Percentiles rank a stretch among this genome's conserved stretches.
Evolutionary conservation across 225 moss, liverwort and hornwort genomes (phyloP).

Genomic region (Ulota crispa): DNA sequence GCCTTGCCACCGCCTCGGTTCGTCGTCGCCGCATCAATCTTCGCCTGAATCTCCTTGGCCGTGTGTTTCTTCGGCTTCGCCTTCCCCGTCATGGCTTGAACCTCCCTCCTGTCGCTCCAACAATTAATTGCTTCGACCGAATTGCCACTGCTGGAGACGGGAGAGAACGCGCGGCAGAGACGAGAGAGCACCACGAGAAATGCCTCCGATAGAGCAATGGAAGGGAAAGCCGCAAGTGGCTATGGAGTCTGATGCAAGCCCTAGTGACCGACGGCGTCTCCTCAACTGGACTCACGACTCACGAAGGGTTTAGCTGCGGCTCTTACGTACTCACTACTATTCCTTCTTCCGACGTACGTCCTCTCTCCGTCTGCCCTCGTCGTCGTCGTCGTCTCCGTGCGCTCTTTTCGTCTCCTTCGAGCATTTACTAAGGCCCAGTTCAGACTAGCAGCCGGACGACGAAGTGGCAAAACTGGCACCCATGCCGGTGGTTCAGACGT

Average conservation of each 20-base stretch:
- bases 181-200: neutral
- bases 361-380: conserved; percentile 22
- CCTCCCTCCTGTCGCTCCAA: neutral
- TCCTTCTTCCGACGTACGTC: conserved; percentile 16
- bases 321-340: conserved; percentile 7
- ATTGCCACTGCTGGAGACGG: neutral
- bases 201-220: neutral
- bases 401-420: neutral
- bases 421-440: too few relatives aligned
- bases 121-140: neutral
- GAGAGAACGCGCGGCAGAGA: conserved; percentile 6
- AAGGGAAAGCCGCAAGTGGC: conserved; percentile 16
- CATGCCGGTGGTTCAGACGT: too few relatives aligned
- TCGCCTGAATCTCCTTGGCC: conserved; percentile 96
- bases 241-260: conserved; percentile 23
- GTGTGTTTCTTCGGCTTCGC: conserved; percentile 99
- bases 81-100: conserved; percentile 80
- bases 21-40: conserved; percentile 95
- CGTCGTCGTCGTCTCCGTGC: conserved; percentile 7
- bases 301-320: neutral
- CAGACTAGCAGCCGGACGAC: too few relatives aligned
- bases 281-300: neutral
- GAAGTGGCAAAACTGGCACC: too few relatives aligned
- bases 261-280: conserved; percentile 26
- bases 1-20: conserved; percentile 98